Evolutionary conservation across 1,284 basidiomycete genomes (phyloP).

Genomic region (Irpex sp.): DNA sequence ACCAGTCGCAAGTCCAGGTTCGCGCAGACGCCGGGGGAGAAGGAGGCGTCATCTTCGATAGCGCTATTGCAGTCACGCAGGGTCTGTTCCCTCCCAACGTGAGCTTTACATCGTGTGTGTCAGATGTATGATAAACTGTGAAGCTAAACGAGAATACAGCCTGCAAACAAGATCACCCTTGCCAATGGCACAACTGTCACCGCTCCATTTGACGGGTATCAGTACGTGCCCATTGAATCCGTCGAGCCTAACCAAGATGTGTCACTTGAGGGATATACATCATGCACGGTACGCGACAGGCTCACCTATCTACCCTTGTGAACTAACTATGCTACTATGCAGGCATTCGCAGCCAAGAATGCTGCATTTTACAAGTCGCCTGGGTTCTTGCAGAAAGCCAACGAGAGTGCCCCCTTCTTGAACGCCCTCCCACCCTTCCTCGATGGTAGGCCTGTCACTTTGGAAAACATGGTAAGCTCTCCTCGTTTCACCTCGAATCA

Average conservation of each 20-base stretch:
- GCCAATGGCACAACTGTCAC: conserved; percentile 43
- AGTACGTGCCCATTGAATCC: conserved; percentile 54
- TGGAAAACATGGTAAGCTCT: conserved; percentile 36
- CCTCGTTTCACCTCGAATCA: neutral
- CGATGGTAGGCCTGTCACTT: conserved; percentile 34
- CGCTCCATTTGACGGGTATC: conserved; percentile 48
- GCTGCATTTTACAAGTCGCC: conserved; percentile 27
- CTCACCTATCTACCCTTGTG: no score
- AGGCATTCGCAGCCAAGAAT: no score
- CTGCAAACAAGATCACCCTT: conserved; percentile 29
- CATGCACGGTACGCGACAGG: conserved; percentile 30
- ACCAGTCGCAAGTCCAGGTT: conserved; percentile 31
- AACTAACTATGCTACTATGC: no score
- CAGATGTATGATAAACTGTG: neutral
- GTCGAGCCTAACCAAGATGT: conserved; percentile 41
- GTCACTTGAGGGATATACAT: conserved; percentile 41
- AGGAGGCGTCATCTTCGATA: conserved; percentile 46
- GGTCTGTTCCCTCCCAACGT: conserved; percentile 39
- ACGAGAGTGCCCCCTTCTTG: conserved; percentile 34
- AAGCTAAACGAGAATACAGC: neutral
- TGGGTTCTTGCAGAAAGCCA: conserved; percentile 31
- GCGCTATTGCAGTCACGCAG: conserved; percentile 41
- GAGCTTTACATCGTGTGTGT: neutral
- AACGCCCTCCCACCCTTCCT: conserved; percentile 33
- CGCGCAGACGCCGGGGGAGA: conserved; percentile 45